phyloP scores from a whole-genome alignment of 164 flowering plant species.

The Pachysandra terminalis region DNA sequence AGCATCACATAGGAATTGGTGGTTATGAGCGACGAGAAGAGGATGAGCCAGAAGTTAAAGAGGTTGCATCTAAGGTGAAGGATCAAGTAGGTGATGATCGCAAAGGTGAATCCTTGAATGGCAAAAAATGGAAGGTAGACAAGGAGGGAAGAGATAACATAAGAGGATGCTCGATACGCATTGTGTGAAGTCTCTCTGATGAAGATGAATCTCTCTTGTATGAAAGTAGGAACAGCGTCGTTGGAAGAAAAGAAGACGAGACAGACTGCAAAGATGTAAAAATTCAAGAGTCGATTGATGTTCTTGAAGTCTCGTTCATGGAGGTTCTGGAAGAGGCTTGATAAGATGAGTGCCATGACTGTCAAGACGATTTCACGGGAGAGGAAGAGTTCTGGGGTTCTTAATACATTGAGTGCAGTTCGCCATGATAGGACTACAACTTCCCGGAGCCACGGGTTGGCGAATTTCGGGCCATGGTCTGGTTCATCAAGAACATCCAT shows the following conservation, averaged over 20 bases:
- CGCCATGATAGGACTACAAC: slow-evolving; percentile 69
- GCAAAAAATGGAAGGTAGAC: slow-evolving; percentile 77
- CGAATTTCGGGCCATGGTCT: slow-evolving; percentile 47
- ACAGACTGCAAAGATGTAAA: slow-evolving; percentile 72
- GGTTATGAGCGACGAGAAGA: slow-evolving; percentile 60
- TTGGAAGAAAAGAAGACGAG: slow-evolving; percentile 76
- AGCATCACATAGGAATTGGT: slow-evolving; percentile 79
- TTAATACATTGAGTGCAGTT: slow-evolving; percentile 51
- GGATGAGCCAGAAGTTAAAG: slow-evolving; percentile 57
- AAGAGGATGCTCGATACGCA: slow-evolving; percentile 74
- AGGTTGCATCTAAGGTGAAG: slow-evolving; percentile 38
- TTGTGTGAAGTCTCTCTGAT: slow-evolving; percentile 76
- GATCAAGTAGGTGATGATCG: slow-evolving; percentile 41
- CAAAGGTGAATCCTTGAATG: slow-evolving; percentile 67
- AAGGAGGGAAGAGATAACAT: slow-evolving; percentile 64
- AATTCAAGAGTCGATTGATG: slow-evolving; percentile 61
- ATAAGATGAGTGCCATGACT: slow-evolving; percentile 66
- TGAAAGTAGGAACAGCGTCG: slow-evolving; percentile 81
- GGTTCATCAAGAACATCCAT: slow-evolving; percentile 43
- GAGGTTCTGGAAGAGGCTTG: slow-evolving; percentile 54
- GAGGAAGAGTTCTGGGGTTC: slow-evolving; percentile 80
- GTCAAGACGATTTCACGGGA: slow-evolving; percentile 64
- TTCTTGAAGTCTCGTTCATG: slow-evolving; percentile 29
- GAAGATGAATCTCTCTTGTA: slow-evolving; percentile 80
- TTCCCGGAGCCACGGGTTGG: slow-evolving; percentile 86